These are phyloP conservation scores for Acidiella bohemica DNA, from an alignment of 495 filamentous ascomycete species.

Conservation along the genomic window DNA sequence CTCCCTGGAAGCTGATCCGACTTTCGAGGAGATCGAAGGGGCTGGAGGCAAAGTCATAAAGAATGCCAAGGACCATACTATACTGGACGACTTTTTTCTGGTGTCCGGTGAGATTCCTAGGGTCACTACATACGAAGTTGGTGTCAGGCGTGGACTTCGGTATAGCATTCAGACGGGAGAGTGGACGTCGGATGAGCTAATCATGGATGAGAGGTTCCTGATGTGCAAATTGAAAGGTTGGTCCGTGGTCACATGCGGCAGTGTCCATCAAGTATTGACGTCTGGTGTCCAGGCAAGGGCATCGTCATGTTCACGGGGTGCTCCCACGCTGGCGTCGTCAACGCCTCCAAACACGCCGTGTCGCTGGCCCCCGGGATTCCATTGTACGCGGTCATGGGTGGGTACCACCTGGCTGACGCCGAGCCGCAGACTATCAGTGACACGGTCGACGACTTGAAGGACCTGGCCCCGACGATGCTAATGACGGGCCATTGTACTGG, in stretches of 20 bases:
- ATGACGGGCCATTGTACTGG: slow-evolving; percentile 50
- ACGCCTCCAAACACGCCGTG: slow-evolving; percentile 39
- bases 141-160: slow-evolving; percentile 36
- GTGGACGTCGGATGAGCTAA: slow-evolving; percentile 43
- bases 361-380: slow-evolving; percentile 31
- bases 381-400: slow-evolving; percentile 45
- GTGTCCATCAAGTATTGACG: too few species aligned
- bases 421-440: slow-evolving; percentile 33
- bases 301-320: slow-evolving; percentile 52
- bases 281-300: slow-evolving; percentile 39
- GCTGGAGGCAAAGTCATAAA: slow-evolving; percentile 38
- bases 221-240: slow-evolving; percentile 45
- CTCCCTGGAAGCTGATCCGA: slow-evolving; percentile 45
- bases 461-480: slow-evolving; percentile 39
- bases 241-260: too few species aligned
- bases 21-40: slow-evolving; percentile 37
- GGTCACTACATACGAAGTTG: slow-evolving; percentile 40
- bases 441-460: slow-evolving; percentile 40
- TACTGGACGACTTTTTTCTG: slow-evolving; percentile 43
- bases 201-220: slow-evolving; percentile 46
- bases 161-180: slow-evolving; percentile 33
- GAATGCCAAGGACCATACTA: slow-evolving; percentile 34
- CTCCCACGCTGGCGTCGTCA: slow-evolving; percentile 48
- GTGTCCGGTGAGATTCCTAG: slow-evolving; percentile 47
- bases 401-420: slow-evolving; percentile 45